Evolutionary conservation across 2,329 filamentous ascomycete species (phyloP).

Genomic region (Daldinia sp.): DNA sequence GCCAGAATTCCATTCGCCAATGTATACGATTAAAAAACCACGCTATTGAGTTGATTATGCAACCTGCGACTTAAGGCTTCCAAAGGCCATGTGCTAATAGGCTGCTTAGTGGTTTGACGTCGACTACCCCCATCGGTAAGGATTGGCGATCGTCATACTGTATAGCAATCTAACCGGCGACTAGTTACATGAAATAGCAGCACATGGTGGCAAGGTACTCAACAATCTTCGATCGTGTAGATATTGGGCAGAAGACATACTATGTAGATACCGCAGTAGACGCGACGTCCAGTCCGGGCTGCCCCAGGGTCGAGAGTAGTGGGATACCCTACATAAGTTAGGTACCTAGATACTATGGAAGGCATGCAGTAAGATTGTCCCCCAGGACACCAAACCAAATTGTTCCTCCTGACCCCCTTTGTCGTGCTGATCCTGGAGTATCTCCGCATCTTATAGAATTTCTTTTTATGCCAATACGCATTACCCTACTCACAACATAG

Average conservation of each 20-base stretch:
- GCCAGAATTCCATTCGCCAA: background rate
- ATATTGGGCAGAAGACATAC: background rate
- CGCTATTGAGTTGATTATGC: background rate
- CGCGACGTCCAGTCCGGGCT: background rate
- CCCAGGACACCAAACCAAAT: background rate
- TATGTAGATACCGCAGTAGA: background rate
- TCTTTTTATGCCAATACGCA: background rate
- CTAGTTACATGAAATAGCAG: background rate
- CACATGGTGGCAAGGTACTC: background rate
- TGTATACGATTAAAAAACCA: background rate
- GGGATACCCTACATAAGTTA: background rate
- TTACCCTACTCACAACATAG: background rate
- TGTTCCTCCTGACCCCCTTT: background rate
- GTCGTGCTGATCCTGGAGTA: background rate
- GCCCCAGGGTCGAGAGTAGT: background rate
- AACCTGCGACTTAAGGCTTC: background rate
- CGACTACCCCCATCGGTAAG: background rate
- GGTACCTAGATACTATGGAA: too few species aligned
- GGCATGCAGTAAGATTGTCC: background rate
- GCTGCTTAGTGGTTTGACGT: background rate
- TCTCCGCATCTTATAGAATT: background rate
- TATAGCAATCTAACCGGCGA: background rate
- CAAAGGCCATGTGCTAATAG: background rate
- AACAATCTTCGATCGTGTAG: background rate
- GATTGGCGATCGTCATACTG: background rate